These are phyloP conservation scores for Paraphoma chrysanthemicola DNA, from an alignment of 2,329 filamentous ascomycete species.

Conservation along the genomic window DNA sequence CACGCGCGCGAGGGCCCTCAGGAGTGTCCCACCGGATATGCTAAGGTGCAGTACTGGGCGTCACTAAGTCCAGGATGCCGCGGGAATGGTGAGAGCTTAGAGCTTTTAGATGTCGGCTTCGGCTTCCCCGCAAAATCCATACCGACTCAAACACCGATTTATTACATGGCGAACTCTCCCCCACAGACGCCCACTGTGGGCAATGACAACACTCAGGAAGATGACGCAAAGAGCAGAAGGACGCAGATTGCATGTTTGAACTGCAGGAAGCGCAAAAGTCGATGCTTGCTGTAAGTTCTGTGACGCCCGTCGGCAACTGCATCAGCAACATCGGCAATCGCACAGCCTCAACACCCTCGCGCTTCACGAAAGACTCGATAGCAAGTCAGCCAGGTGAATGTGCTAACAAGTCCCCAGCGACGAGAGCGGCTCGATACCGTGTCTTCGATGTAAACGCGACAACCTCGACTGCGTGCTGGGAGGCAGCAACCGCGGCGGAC, in stretches of 20 bases:
- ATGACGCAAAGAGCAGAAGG: constrained; percentile 28
- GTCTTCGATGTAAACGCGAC: constrained; percentile 64
- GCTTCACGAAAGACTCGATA: too few species aligned
- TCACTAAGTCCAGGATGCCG: too few species aligned
- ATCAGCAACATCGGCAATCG: not conserved
- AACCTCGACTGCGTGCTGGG: constrained; percentile 66
- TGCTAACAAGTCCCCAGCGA: constrained; percentile 37
- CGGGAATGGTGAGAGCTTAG: too few species aligned
- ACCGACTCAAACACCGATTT: not conserved
- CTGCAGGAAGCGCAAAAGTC: constrained; percentile 48
- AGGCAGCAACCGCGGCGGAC: constrained; percentile 65
- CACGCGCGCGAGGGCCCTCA: too few species aligned
- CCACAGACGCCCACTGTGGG: not conserved
- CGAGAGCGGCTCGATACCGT: constrained; percentile 60
- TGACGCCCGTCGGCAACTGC: constrained; percentile 6
- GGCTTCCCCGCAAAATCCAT: not conserved
- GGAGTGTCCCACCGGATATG: too few species aligned
- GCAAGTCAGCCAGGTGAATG: too few species aligned
- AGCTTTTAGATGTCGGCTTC: not conserved
- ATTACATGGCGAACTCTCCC: not conserved
- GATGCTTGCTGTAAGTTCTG: constrained; percentile 46
- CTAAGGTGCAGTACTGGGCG: too few species aligned
- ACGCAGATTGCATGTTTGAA: constrained; percentile 40
- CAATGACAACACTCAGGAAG: constrained; percentile 6
- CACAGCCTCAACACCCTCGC: not conserved